A percentile compares a stretch with the other conserved stretches of the same genome.
Evolutionary conservation across 2,329 filamentous ascomycete genomes (phyloP).

Genomic region (Neofusicoccum laricinum): DNA sequence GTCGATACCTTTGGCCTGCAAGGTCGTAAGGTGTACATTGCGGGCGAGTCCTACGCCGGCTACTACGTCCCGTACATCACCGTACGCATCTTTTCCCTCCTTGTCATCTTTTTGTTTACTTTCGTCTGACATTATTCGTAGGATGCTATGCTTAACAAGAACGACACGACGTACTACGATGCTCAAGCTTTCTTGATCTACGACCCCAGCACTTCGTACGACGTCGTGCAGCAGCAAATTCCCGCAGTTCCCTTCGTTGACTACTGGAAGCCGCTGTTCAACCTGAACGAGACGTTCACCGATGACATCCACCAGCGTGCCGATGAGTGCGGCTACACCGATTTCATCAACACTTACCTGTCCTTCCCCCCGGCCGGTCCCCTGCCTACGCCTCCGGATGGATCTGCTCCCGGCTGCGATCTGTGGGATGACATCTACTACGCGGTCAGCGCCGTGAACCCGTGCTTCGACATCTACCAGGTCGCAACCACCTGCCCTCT

Average conservation of each 20-base stretch:
- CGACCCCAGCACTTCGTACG: conserved; percentile 62
- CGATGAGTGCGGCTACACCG: conserved; percentile 60
- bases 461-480: conserved; percentile 52
- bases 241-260: conserved; percentile 60
- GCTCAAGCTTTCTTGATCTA: conserved; percentile 61
- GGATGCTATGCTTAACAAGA: conserved; percentile 66
- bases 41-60: conserved; percentile 62
- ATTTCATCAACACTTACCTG: conserved; percentile 60
- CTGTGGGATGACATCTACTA: conserved; percentile 39
- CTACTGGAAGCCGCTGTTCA: conserved; percentile 59
- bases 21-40: conserved; percentile 67
- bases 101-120: conserved; percentile 59
- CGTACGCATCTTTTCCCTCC: neutral
- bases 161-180: conserved; percentile 66
- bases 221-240: conserved; percentile 51
- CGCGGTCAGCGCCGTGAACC: conserved; percentile 45
- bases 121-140: neutral
- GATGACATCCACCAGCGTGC: conserved; percentile 52
- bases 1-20: conserved; percentile 66
- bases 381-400: conserved; percentile 53
- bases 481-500: conserved; percentile 37
- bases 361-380: conserved; percentile 65
- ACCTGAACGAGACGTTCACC: conserved; percentile 60
- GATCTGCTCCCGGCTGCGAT: conserved; percentile 52
- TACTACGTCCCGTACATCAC: conserved; percentile 56